Base-by-base conservation (phyloP, 2,329 filamentous ascomycete genomes). In the Exophiala lecanii-corni region DNA sequence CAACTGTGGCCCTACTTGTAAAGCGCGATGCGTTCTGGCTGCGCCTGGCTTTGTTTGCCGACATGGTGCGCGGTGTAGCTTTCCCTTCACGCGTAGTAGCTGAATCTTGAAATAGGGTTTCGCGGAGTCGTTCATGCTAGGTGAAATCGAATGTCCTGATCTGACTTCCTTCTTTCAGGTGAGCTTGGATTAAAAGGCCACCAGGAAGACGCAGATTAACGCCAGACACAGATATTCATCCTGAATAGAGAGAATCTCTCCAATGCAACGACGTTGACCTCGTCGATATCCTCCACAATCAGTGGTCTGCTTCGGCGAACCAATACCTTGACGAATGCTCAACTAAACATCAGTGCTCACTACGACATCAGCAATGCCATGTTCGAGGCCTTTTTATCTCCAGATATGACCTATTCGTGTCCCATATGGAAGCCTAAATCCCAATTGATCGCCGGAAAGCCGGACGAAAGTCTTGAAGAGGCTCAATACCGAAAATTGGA, bases 71-170 rank as follows among this genome's bases (percentile, higher is more conserved):
- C 54, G 15, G 26, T 25, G 31, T 35, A 16, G 33, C n/a, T 36
- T 28, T 30, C 12, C 19, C 32, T 19, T 35, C 15, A 4, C 6
- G 26, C 21, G 17, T 38, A 31, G 32, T 15, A 9, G 33, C 20
- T 39, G 21, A 39, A 25, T 17, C 25, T 17, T 30, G 5, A 4
- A 16, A 19, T 39, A 71, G 69, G 83, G 83, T 2, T 85, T 87
- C 51, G 78, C 82, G 9, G 79, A 84, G 60, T 76, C 80, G 19
- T 86, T 84, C 57, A 86, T 87, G 81, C 69, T 86, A 12, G 79
- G 79, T 33, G 82, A 87, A 59, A 72, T 86, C 19, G 75, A 79
- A 39, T 86, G 82, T 47, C 66, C 74, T 9, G 76, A 86, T 58
- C 59, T 88, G 53, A 81, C 79, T 1, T 72, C 73, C 2, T 85